A percentile compares a stretch with the other conserved stretches of the same genome.
These are phyloP conservation scores for Hippophae tibetana DNA, from an alignment of 306 rosid species.

Conservation along the genomic window DNA sequence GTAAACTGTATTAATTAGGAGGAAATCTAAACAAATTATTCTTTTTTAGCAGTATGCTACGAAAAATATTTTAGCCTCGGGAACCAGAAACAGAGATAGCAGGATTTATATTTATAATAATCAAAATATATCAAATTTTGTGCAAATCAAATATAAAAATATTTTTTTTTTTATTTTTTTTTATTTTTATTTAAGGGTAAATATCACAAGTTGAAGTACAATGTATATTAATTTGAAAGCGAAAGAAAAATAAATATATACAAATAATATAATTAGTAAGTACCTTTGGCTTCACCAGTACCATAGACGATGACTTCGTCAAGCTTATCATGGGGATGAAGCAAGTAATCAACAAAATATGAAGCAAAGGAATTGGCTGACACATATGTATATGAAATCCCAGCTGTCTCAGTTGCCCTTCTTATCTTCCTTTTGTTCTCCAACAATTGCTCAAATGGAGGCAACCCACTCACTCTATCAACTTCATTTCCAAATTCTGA, in stretches of 20 bases:
- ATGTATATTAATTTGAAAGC: no score
- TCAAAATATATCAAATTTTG: no score
- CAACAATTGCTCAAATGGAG: constrained; percentile 29
- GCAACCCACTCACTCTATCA: constrained; percentile 27
- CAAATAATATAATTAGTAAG: background rate
- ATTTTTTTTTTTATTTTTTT: no score
- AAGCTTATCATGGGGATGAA: constrained; percentile 22
- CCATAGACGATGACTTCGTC: constrained; percentile 29
- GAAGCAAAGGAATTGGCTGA: constrained; percentile 32
- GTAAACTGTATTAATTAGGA: no score
- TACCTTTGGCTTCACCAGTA: constrained; percentile 29
- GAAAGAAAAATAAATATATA: background rate
- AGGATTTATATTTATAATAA: no score
- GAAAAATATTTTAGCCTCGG: no score
- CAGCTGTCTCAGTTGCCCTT: constrained; percentile 37
- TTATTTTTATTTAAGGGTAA: no score
- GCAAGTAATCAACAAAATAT: constrained; percentile 25
- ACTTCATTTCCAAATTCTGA: constrained; percentile 36
- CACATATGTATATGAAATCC: constrained; percentile 27
- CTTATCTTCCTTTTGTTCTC: constrained; percentile 35
- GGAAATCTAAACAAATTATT: no score
- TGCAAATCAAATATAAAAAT: no score
- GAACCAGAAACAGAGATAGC: no score
- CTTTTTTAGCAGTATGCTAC: no score
- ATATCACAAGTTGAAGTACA: no score